phyloP scores from a whole-genome alignment of 148 eudicot species.

The Rhododendron williamsianum region DNA sequence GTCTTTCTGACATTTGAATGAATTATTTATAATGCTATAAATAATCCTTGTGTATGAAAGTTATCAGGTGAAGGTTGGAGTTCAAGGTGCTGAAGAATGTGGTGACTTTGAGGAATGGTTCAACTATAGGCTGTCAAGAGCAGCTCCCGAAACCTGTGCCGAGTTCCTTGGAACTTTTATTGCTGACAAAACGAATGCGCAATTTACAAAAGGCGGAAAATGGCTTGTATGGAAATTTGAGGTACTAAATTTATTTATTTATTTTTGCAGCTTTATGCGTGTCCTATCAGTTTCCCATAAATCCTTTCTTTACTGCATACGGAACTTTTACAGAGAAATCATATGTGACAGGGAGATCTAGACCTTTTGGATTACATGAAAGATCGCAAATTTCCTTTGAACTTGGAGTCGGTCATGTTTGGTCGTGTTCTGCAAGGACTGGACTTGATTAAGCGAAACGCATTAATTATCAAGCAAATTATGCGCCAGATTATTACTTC shows the following conservation, averaged over 20 bases:
- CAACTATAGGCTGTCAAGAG: slow-evolving; percentile 90
- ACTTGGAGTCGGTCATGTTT: slow-evolving; percentile 76
- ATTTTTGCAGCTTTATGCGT: neutral
- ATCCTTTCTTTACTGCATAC: neutral
- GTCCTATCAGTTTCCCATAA: neutral
- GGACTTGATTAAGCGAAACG: slow-evolving; percentile 62
- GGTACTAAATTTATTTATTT: slow-evolving; percentile 33
- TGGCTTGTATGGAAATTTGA: slow-evolving; percentile 99
- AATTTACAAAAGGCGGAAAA: slow-evolving; percentile 69
- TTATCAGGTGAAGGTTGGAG: slow-evolving; percentile 81
- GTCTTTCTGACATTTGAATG: neutral
- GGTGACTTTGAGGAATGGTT: slow-evolving; percentile 98
- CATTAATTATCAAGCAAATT: slow-evolving; percentile 81
- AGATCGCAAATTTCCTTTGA: slow-evolving; percentile 71
- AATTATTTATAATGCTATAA: neutral
- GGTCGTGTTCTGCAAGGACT: slow-evolving; percentile 78
- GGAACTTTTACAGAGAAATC: neutral
- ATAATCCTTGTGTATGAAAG: neutral
- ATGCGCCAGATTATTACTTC: slow-evolving; percentile 92
- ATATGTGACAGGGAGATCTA: slow-evolving; percentile 64
- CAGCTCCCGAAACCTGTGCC: slow-evolving; percentile 99
- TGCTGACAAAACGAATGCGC: slow-evolving; percentile 73
- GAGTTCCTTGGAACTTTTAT: slow-evolving; percentile 91
- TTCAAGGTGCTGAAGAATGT: slow-evolving; percentile 86
- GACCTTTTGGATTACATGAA: slow-evolving; percentile 89